These are phyloP conservation scores for Fusarium sp. DNA, from an alignment of 2,329 filamentous ascomycete species.

Conservation along the genomic window DNA sequence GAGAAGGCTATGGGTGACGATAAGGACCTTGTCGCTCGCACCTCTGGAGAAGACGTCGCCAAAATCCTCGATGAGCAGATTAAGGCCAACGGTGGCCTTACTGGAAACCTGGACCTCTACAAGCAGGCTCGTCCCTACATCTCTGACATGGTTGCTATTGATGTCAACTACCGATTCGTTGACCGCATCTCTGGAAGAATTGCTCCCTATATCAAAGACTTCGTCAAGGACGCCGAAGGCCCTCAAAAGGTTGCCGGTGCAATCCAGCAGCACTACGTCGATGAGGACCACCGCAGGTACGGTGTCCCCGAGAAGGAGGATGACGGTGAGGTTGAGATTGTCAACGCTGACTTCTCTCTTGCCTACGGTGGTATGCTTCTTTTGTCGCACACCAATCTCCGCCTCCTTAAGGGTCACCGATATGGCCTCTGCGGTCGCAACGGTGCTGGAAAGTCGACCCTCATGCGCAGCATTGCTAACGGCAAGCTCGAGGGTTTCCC, in stretches of 20 bases:
- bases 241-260: slow-evolving; percentile 75
- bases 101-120: slow-evolving; percentile 72
- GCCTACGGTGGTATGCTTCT: slow-evolving; percentile 98
- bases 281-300: slow-evolving; percentile 88
- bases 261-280: slow-evolving; percentile 82
- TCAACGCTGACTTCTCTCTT: slow-evolving; percentile 97
- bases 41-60: slow-evolving; percentile 78
- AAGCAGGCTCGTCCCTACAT: slow-evolving; percentile 79
- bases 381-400: slow-evolving; percentile 94
- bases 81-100: slow-evolving; percentile 74
- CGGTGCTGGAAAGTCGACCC: slow-evolving; percentile 97
- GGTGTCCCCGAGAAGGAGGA: slow-evolving; percentile 88
- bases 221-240: slow-evolving; percentile 74
- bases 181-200: slow-evolving; percentile 78
- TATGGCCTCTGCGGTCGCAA: slow-evolving; percentile 98
- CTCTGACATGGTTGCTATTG: slow-evolving; percentile 85
- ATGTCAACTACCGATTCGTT: slow-evolving; percentile 85
- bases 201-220: slow-evolving; percentile 78
- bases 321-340: slow-evolving; percentile 93
- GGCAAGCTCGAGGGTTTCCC: slow-evolving; percentile 98
- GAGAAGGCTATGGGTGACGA: slow-evolving; percentile 90
- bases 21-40: slow-evolving; percentile 74
- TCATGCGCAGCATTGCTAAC: slow-evolving; percentile 96
- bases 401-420: slow-evolving; percentile 93
- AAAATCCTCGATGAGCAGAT: slow-evolving; percentile 82